Conservation (phyloP, 2,329 filamentous ascomycete genomes). For the Truncatella angustata region DNA sequence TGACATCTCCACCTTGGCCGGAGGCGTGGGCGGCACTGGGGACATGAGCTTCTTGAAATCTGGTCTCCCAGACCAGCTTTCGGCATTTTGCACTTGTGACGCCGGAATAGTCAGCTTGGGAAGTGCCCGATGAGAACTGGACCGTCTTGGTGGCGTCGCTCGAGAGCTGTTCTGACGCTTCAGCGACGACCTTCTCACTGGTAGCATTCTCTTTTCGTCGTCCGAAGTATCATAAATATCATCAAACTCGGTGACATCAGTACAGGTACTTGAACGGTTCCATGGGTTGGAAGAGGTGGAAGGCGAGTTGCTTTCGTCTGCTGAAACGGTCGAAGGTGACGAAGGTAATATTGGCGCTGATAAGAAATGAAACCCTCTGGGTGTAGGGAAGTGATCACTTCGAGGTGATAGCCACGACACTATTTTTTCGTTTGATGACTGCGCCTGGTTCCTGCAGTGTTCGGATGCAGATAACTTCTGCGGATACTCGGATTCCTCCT, state of each 20-base stretch:
- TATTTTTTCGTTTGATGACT: conserved; percentile 46
- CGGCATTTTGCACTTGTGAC: conserved; percentile 30
- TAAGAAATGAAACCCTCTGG: conserved; percentile 65
- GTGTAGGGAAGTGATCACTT: conserved; percentile 69
- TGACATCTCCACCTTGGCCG: conserved; percentile 70
- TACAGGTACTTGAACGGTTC: conserved; percentile 62
- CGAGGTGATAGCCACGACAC: conserved; percentile 58
- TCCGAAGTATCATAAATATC: conserved; percentile 87
- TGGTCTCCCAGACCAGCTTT: conserved; percentile 44
- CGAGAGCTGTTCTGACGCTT: conserved; percentile 33
- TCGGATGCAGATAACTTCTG: conserved; percentile 23
- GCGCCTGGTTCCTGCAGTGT: conserved; percentile 24
- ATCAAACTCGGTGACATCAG: conserved; percentile 73
- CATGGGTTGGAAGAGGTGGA: conserved; percentile 58
- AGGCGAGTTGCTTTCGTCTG: conserved; percentile 44
- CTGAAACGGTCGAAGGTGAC: conserved; percentile 55
- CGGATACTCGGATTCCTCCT: conserved; percentile 48
- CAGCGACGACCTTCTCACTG: conserved; percentile 38
- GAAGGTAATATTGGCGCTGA: conserved; percentile 61
- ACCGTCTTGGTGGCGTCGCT: conserved; percentile 38
- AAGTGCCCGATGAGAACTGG: conserved; percentile 35
- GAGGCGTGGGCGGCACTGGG: conserved; percentile 62
- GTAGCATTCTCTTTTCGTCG: conserved; percentile 60
- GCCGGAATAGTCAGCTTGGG: conserved; percentile 54
- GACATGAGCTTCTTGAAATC: conserved; percentile 49